Evolutionary conservation across 2,329 filamentous ascomycete genomes (phyloP).

Genomic region (Phoma sp.): DNA sequence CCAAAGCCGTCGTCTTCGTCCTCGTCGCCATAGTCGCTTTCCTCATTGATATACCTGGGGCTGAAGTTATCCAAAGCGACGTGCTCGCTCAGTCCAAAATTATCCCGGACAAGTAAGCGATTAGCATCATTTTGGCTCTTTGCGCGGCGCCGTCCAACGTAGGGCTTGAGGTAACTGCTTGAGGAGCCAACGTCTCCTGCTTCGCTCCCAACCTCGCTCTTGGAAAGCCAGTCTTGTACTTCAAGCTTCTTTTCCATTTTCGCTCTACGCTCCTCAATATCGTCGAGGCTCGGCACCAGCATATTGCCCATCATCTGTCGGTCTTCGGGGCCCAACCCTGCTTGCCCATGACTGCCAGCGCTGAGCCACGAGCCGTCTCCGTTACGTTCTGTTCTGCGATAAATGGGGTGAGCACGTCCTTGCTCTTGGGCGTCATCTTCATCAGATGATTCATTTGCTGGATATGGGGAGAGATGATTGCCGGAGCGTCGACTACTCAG

Average conservation of each 20-base stretch:
- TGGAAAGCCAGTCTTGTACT: constrained; percentile 60
- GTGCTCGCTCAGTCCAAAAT: constrained; percentile 38
- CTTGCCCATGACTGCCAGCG: constrained; percentile 48
- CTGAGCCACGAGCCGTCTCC: constrained; percentile 56
- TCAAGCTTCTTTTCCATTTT: constrained; percentile 59
- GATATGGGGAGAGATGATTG: constrained; percentile 48
- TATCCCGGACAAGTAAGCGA: constrained; percentile 27
- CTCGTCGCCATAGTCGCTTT: constrained; percentile 47
- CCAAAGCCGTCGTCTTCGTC: constrained; percentile 36
- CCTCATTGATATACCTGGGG: constrained; percentile 50
- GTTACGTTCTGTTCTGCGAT: constrained; percentile 46
- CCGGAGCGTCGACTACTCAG: constrained; percentile 43
- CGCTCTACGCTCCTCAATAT: constrained; percentile 55
- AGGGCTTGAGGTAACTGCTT: constrained; percentile 34
- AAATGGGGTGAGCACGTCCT: constrained; percentile 29
- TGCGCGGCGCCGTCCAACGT: constrained; percentile 52
- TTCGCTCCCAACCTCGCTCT: constrained; percentile 54
- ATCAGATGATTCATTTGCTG: constrained; percentile 41
- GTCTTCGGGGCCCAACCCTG: constrained; percentile 55
- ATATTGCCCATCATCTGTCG: constrained; percentile 50
- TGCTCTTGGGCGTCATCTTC: constrained; percentile 37
- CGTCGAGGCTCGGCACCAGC: constrained; percentile 57
- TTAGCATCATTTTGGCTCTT: constrained; percentile 53
- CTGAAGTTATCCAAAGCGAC: constrained; percentile 40
- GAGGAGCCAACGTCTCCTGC: constrained; percentile 48